phyloP scores from a whole-genome alignment of 257 asterid genomes.

The Apocynum venetum region DNA sequence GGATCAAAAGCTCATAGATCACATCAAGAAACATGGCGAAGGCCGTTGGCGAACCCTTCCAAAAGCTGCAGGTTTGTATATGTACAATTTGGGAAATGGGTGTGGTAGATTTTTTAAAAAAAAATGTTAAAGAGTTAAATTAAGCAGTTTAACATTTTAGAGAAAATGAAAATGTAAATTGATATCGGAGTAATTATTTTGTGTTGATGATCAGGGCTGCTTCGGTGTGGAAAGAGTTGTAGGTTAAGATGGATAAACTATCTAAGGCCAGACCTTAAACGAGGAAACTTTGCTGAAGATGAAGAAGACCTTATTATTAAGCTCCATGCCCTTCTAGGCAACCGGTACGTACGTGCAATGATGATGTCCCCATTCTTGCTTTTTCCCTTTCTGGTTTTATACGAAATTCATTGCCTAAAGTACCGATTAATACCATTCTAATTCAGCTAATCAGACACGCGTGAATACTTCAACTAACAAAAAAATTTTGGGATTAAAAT shows the following conservation, averaged over 20 bases:
- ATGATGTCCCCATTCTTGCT: background rate
- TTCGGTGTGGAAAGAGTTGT: conserved; percentile 21
- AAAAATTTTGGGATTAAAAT: background rate
- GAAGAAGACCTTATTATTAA: conserved; percentile 24
- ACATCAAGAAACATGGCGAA: conserved; percentile 24
- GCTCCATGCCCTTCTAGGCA: conserved; percentile 23
- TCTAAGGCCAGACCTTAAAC: conserved; percentile 16
- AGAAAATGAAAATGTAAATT: too few relatives aligned
- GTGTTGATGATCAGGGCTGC: conserved; percentile 8
- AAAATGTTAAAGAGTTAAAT: too few relatives aligned
- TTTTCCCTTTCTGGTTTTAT: background rate
- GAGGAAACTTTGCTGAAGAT: conserved; percentile 24
- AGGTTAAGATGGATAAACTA: conserved; percentile 22
- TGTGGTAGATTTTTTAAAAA: too few relatives aligned
- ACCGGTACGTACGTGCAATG: background rate
- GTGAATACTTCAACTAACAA: too few relatives aligned
- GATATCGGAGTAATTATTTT: too few relatives aligned
- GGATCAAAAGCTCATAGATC: conserved; percentile 23
- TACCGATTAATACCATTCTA: background rate
- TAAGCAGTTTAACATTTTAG: too few relatives aligned
- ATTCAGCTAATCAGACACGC: background rate
- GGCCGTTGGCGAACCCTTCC: conserved; percentile 23
- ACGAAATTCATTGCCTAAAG: background rate
- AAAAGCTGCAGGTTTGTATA: conserved; percentile 21
- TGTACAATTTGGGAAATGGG: too few relatives aligned